Base-by-base conservation (phyloP, 1,139 yeast species). In the Yamadazyma diddensiae region DNA sequence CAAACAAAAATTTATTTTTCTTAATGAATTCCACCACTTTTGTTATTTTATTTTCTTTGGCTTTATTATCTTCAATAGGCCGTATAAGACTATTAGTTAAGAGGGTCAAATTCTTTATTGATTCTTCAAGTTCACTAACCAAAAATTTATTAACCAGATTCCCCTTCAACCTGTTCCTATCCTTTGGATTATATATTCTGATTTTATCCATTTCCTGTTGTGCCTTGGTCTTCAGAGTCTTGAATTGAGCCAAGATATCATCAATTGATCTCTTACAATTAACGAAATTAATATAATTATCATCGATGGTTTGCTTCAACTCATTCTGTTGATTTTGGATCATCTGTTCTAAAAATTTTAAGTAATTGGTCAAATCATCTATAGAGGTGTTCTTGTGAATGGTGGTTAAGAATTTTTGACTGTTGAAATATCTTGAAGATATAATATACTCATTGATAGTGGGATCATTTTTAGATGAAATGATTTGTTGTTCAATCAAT, bases 241-340 rank as follows among this genome's bases (percentile, higher is more conserved):
- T 57, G 47, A 69, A 68, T 8, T 53, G 54, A 10, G 46, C 48
- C 41, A 70, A 52, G 2, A 62, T 54, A 19, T 59, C 55, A 43
- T 70, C 75, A 21, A 70, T 66, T 3, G 66, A 50, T 31, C 82
- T 75, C 54, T 92, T 92, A 35, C 90, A 78, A 46, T 79, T 76
- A 30, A 90, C 83, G 45, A 88, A 87, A 45, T 76, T 71, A 35
- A 78, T 74, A 51, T 79, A 88, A 52, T 90, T 92, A 15, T 75
- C 70, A 46, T 84, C 85, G 6, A 90, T 83, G 21, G 84, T 72
- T 11, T 61, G 59, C 42, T 80, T 76, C 50, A 90, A 62, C 31
- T 82, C 82, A 9, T 70, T 67, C n/a, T 85, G 78, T 47, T 82
- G 83, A 15, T 74, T 65, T 13, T 76, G 70, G 21, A 90, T 77